Evolutionary conservation across 306 rosid genomes (phyloP).

Genomic region (Trifolium pratense): DNA sequence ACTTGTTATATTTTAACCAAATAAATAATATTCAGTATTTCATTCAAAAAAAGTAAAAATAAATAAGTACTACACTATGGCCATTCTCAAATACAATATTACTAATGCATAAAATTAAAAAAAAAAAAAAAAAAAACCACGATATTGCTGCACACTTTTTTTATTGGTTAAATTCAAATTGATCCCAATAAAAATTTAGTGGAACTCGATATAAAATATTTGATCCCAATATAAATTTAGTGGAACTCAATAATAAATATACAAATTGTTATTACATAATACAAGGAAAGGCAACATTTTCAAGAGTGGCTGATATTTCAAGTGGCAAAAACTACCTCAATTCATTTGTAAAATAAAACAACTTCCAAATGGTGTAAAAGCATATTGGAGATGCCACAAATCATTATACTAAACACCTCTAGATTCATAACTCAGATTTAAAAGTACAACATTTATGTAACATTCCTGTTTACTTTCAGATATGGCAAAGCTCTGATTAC

Average conservation of each 20-base stretch:
- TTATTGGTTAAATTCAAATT: too few species aligned
- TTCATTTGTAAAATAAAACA: slow-evolving; percentile 36
- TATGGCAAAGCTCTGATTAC: slow-evolving; percentile 89
- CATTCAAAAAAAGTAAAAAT: too few species aligned
- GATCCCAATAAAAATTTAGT: too few species aligned
- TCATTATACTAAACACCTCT: slow-evolving; percentile 18
- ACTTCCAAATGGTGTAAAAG: slow-evolving; percentile 25
- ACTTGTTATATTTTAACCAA: too few species aligned
- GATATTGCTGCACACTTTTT: too few species aligned
- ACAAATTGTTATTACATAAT: slow-evolving; percentile 36
- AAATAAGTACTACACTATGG: too few species aligned
- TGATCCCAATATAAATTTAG: too few species aligned
- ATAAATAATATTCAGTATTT: too few species aligned
- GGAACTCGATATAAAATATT: too few species aligned
- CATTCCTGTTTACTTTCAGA: slow-evolving; percentile 84
- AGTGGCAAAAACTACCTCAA: slow-evolving; percentile 32
- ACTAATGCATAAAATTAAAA: too few species aligned
- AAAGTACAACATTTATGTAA: slow-evolving; percentile 46
- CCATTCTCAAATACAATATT: too few species aligned
- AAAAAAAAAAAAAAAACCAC: too few species aligned
- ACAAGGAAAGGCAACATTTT: slow-evolving; percentile 12
- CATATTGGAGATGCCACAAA: slow-evolving; percentile 29
- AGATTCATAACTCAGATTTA: slow-evolving; percentile 25
- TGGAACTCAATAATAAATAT: slow-evolving; percentile 5
- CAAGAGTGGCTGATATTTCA: slow-evolving; percentile 35